Conservation (phyloP, 441 rosid species). For the Metrosideros polymorpha region DNA sequence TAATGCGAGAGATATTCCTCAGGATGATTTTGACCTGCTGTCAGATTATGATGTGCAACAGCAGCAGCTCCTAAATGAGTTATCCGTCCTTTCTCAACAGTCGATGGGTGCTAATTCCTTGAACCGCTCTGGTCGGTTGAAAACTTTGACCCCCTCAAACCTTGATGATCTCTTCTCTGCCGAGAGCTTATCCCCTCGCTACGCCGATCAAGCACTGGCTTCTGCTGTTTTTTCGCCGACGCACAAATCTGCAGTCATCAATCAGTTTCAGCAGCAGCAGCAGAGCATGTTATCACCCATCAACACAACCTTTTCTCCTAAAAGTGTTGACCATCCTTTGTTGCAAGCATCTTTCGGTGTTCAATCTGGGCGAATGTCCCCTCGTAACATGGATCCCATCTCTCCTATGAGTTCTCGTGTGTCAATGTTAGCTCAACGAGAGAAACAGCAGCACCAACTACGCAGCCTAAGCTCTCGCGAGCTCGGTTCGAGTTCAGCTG, state of each 20-base stretch:
- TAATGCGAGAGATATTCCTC: slow-evolving; percentile 48
- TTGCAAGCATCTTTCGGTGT: slow-evolving; percentile 41
- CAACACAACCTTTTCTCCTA: slow-evolving; percentile 49
- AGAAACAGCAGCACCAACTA: slow-evolving; percentile 46
- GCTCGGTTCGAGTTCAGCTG: slow-evolving; percentile 41
- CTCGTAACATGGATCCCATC: slow-evolving; percentile 54
- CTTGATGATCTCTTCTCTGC: slow-evolving; percentile 67
- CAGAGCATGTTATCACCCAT: slow-evolving; percentile 62
- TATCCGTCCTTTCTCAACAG: slow-evolving; percentile 26
- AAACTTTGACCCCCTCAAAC: slow-evolving; percentile 50
- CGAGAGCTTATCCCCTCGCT: slow-evolving; percentile 59
- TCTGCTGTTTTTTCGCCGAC: slow-evolving; percentile 51
- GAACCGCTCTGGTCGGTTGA: slow-evolving; percentile 57
- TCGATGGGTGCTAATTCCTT: slow-evolving; percentile 33
- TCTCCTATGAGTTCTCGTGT: slow-evolving; percentile 60
- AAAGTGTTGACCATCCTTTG: slow-evolving; percentile 40
- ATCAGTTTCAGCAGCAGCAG: slow-evolving; percentile 70
- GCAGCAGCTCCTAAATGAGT: slow-evolving; percentile 44
- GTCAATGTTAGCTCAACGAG: slow-evolving; percentile 56
- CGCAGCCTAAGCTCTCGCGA: slow-evolving; percentile 66
- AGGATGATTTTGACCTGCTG: slow-evolving; percentile 45
- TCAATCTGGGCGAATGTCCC: slow-evolving; percentile 61
- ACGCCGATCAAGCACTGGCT: slow-evolving; percentile 40
- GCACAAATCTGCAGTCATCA: slow-evolving; percentile 49
- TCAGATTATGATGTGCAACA: slow-evolving; percentile 47